phyloP scores from a whole-genome alignment of 768 basidiomycete species.

The Lactarius quietus region DNA sequence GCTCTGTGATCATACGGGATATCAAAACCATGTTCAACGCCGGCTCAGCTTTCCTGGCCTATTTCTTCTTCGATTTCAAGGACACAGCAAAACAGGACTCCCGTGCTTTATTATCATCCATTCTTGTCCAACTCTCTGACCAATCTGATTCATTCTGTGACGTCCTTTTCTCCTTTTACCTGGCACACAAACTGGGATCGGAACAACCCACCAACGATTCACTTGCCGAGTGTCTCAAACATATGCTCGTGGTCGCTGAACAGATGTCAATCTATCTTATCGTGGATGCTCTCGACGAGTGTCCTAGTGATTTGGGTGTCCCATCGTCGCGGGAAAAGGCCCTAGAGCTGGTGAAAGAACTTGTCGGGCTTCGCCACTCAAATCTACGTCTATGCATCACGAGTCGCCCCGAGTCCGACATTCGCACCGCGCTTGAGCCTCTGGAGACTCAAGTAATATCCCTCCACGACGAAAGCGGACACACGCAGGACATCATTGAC shows the following conservation, averaged over 20 bases:
- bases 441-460: not conserved
- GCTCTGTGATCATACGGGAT: slow-evolving; percentile 2
- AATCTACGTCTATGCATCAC: too few relatives aligned
- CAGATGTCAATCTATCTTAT: not conserved
- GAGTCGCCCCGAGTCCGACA: not conserved
- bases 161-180: not conserved
- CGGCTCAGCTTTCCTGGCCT: not conserved
- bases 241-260: not conserved
- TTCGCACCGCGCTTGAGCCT: not conserved
- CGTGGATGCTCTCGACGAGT: slow-evolving; percentile 1
- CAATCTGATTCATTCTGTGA: not conserved
- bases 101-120: slow-evolving; percentile 1
- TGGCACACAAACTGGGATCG: not conserved
- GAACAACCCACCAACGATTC: not conserved
- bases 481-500: not conserved
- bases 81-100: not conserved
- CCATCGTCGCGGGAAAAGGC: not conserved
- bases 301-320: not conserved
- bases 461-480: not conserved
- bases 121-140: slow-evolving; percentile 1
- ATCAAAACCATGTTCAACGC: not conserved
- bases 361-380: not conserved
- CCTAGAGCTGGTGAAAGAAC: not conserved
- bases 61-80: too few relatives aligned
- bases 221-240: not conserved